Evolutionary conservation across 495 filamentous ascomycete species (phyloP), one percentile per base, ranked within the genome.

Genomic region (Paragyromitra xinjiangensis): DNA sequence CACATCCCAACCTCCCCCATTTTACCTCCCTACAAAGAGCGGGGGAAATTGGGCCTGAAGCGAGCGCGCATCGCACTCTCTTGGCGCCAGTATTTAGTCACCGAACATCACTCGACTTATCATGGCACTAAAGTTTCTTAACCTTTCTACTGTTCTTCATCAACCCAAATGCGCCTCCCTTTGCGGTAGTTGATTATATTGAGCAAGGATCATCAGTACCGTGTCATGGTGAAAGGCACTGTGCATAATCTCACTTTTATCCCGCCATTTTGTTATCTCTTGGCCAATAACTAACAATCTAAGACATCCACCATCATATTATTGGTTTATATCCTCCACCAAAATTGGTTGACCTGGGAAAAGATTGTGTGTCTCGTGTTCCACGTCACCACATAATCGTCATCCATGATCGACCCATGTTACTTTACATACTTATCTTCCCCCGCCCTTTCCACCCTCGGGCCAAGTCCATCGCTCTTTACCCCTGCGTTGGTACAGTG

Each of bases 351-450:
- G 71, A 40, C 7, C 22, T 16, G 56, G 34, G 51, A 66, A 62
- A 45, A 11, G 37, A 62, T 71, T 58, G 44, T 51, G 48, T 73
- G 70, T 68, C 71, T 78, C 73, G 65, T 19, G 26, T 62, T 78
- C 75, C 75, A 78, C 75, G 70, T 78, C 75, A 77, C 63, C 69
- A 76, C 39, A 65, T 66, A 26, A 66, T 58, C 53, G 63, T 74
- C 74, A 77, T 66, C 73, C 40, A 56, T 19, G 48, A 51, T 63
- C 55, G 56, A 40, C 68, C 40, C 58, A 63, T 63, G 55, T 71
- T 34, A 45, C 40, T 16, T 71, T 19, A 72, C 44, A 11, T 63
- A 70, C 59, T 64, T 77, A 73, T 64, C 73, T 69, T 11, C 22
- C 40, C 63, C 51, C 67, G 19, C 50, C 48, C 70, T 53, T 53